A percentile compares a stretch with the other conserved stretches of the same genome.
Conservation (phyloP, 2,329 filamentous ascomycete genomes). For the Phialemoniopsis sp. region DNA sequence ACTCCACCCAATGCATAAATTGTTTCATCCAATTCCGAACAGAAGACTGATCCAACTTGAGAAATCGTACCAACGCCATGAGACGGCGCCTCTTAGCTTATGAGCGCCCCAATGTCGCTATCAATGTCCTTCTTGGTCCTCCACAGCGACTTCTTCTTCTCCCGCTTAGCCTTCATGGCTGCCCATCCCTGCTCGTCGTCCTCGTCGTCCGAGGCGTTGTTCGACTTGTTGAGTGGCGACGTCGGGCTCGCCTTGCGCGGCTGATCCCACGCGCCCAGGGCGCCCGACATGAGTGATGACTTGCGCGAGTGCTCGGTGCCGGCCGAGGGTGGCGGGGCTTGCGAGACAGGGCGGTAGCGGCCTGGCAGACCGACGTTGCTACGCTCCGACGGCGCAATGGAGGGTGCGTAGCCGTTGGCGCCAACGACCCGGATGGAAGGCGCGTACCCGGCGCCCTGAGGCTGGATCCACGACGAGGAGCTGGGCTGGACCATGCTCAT, state of each 20-base stretch:
- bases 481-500: slow-evolving; percentile 82
- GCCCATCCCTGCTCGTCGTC: slow-evolving; percentile 67
- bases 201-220: slow-evolving; percentile 55
- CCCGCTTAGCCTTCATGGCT: slow-evolving; percentile 65
- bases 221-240: slow-evolving; percentile 32
- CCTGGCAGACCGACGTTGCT: slow-evolving; percentile 90
- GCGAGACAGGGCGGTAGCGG: slow-evolving; percentile 85
- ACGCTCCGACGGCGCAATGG: slow-evolving; percentile 91
- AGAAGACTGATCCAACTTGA: no score
- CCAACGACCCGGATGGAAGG: slow-evolving; percentile 47
- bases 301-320: slow-evolving; percentile 23
- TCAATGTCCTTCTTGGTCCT: slow-evolving; percentile 53
- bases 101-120: slow-evolving; percentile 43
- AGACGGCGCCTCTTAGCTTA: no score
- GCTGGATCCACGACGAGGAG: slow-evolving; percentile 53
- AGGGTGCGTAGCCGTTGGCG: slow-evolving; percentile 68
- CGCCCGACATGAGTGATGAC: slow-evolving; percentile 38
- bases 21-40: no score
- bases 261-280: slow-evolving; percentile 21
- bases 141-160: slow-evolving; percentile 65
- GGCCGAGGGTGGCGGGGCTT: slow-evolving; percentile 35
- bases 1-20: no score
- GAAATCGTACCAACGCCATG: no score
- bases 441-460: slow-evolving; percentile 30
- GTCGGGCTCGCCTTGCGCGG: slow-evolving; percentile 22